phyloP scores from a whole-genome alignment of 257 asterid genomes.

The Fraxinus excelsior region DNA sequence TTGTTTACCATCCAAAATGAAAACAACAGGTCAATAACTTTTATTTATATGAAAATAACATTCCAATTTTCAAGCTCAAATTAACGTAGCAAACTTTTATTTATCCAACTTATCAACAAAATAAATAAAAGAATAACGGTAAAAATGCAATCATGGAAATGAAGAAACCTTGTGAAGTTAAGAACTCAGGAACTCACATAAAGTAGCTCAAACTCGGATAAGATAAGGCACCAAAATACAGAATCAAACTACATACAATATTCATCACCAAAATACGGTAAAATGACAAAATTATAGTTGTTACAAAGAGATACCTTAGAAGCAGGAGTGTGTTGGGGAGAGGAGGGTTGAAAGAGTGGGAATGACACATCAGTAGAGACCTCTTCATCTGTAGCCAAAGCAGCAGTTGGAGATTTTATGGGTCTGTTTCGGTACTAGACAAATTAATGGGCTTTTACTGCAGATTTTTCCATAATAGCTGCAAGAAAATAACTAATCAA shows the following conservation, averaged over 20 bases:
- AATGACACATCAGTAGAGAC: constrained; percentile 43
- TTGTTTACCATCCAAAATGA: constrained; percentile 25
- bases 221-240: neutral
- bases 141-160: neutral
- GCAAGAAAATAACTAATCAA: constrained; percentile 14
- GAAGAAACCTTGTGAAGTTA: neutral
- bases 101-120: neutral
- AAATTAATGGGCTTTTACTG: constrained; percentile 29
- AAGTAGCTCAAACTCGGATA: neutral
- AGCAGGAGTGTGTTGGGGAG: constrained; percentile 57
- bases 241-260: neutral
- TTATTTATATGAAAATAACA: no score
- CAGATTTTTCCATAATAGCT: constrained; percentile 34
- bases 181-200: neutral
- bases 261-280: neutral
- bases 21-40: constrained; percentile 23
- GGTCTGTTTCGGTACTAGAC: constrained; percentile 32
- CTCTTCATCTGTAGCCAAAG: constrained; percentile 39
- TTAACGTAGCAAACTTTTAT: neutral
- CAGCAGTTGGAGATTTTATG: constrained; percentile 28
- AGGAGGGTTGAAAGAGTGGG: constrained; percentile 55
- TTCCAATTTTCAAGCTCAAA: neutral
- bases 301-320: constrained; percentile 50
- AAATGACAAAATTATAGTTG: neutral
- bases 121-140: neutral